Evolutionary conservation across 495 filamentous ascomycete genomes (phyloP).

Genomic region (Lindgomyces ingoldianus): DNA sequence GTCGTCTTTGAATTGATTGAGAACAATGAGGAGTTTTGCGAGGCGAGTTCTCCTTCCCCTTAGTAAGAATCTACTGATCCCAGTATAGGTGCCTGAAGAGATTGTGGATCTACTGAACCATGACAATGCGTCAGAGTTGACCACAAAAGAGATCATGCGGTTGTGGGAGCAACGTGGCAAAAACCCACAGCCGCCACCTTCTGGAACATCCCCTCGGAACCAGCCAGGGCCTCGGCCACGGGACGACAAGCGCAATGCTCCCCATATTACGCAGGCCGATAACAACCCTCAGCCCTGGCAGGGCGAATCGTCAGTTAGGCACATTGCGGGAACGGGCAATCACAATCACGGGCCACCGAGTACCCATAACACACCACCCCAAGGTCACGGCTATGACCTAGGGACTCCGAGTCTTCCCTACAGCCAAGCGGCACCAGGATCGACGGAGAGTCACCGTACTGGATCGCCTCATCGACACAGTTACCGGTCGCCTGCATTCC

Average conservation of each 20-base stretch:
- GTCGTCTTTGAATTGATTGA: constrained; percentile 86
- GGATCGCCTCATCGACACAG: constrained; percentile 34
- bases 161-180: constrained; percentile 78
- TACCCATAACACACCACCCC: constrained; percentile 33
- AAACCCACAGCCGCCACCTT: constrained; percentile 48
- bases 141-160: constrained; percentile 88
- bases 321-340: constrained; percentile 64
- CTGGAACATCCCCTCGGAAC: constrained; percentile 48
- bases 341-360: constrained; percentile 14
- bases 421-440: constrained; percentile 29
- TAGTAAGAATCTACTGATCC: neutral
- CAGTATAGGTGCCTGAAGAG: constrained; percentile 82
- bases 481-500: constrained; percentile 32
- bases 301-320: constrained; percentile 77
- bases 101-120: constrained; percentile 83
- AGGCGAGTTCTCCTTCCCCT: constrained; percentile 61
- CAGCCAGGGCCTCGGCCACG: constrained; percentile 49
- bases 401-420: constrained; percentile 33
- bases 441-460: constrained; percentile 33
- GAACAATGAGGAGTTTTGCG: constrained; percentile 93
- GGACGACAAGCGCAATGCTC: constrained; percentile 52
- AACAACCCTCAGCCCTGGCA: constrained; percentile 79
- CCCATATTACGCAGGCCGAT: constrained; percentile 67
- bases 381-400: constrained; percentile 27
- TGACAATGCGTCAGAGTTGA: constrained; percentile 78